Evolutionary conservation across 108 stramenopile genomes (phyloP).

Genomic region (Nannochloropsis oceanica): DNA sequence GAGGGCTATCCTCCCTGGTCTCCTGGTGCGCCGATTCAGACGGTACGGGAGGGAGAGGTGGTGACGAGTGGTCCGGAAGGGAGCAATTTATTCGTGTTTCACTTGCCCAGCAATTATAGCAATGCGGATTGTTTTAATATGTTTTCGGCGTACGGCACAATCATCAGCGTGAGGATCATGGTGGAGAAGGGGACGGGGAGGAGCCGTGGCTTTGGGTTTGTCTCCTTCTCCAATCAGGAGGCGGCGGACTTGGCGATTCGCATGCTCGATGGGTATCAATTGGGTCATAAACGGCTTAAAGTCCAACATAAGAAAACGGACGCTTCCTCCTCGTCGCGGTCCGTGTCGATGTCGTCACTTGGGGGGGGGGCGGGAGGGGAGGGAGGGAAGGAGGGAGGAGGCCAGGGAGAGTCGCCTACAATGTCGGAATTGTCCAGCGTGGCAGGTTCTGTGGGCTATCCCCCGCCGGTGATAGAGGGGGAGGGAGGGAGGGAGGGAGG

Average conservation of each 20-base stretch:
- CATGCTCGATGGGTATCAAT: constrained; percentile 51
- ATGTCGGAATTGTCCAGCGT: background rate
- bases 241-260: constrained; percentile 66
- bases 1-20: background rate
- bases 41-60: background rate
- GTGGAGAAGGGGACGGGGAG: constrained; percentile 72
- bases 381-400: background rate
- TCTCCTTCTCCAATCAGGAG: constrained; percentile 68
- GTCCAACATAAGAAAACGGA: constrained; percentile 5
- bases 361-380: background rate
- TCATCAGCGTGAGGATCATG: constrained; percentile 77
- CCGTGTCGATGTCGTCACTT: background rate
- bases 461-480: background rate
- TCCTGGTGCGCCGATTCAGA: background rate
- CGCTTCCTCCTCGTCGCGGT: background rate
- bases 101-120: constrained; percentile 86
- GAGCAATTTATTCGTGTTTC: constrained; percentile 92
- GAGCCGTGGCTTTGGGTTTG: constrained; percentile 87
- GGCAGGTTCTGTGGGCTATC: too few species aligned
- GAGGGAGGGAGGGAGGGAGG: background rate
- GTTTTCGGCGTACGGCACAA: constrained; percentile 60
- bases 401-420: background rate
- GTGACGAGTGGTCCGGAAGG: constrained; percentile 35
- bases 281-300: constrained; percentile 10
- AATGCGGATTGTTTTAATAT: constrained; percentile 38